phyloP scores from a whole-genome alignment of 1,284 basidiomycete species.

The Ceratorhiza oryzae-sativae region DNA sequence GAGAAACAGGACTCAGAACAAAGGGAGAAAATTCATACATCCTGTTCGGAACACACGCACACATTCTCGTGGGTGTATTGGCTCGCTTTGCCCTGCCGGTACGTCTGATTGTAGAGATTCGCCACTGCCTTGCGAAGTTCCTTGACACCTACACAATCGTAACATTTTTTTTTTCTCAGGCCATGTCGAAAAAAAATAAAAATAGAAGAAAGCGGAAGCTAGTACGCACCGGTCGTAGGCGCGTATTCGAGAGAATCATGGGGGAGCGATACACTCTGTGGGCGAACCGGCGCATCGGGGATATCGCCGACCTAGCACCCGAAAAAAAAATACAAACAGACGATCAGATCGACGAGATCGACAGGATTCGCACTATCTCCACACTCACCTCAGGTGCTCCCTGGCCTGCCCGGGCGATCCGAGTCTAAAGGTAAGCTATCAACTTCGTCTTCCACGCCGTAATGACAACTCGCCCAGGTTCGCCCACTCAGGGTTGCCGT shows the following conservation, averaged over 20 bases:
- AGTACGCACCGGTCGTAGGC: conserved; percentile 90
- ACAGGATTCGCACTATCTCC: conserved; percentile 51
- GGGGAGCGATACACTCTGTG: conserved; percentile 62
- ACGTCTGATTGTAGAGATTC: conserved; percentile 85
- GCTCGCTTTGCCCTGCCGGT: conserved; percentile 77
- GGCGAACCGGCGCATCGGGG: conserved; percentile 73
- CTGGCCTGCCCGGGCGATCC: conserved; percentile 55
- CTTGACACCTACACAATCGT: conserved; percentile 40
- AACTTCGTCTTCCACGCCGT: background rate
- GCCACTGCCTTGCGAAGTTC: conserved; percentile 77
- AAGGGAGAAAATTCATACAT: background rate
- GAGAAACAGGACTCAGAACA: background rate
- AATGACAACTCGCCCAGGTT: conserved; percentile 60
- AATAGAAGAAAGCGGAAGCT: conserved; percentile 45
- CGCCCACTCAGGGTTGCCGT: conserved; percentile 75
- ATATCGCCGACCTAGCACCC: conserved; percentile 66
- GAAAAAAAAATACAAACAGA: conserved; percentile 7
- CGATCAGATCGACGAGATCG: conserved; percentile 8
- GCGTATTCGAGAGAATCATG: conserved; percentile 89
- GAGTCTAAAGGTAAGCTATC: background rate
- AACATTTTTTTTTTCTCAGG: no score
- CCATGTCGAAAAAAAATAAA: background rate
- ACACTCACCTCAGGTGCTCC: conserved; percentile 77
- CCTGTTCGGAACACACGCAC: conserved; percentile 48
- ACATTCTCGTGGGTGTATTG: conserved; percentile 89